These are phyloP conservation scores for Achaetomium macrosporum DNA, from an alignment of 2,329 filamentous ascomycete genomes.

Conservation along the genomic window DNA sequence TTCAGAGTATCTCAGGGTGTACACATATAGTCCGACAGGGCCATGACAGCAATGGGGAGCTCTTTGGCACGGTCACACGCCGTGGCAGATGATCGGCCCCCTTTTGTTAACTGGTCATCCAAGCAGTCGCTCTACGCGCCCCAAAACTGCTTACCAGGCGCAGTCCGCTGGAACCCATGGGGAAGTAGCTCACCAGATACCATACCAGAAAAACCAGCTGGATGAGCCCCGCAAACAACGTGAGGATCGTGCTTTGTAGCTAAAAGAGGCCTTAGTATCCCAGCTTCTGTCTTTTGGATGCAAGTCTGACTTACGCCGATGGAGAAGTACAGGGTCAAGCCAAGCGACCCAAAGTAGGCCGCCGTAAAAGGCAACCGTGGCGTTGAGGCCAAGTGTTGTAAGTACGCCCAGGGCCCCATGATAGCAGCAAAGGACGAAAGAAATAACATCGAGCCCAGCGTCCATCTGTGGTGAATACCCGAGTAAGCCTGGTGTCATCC, in stretches of 20 bases:
- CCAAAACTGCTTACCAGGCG: slow-evolving; percentile 84
- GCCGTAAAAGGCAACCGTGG: slow-evolving; percentile 86
- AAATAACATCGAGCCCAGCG: slow-evolving; percentile 85
- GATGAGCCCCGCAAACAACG: slow-evolving; percentile 73
- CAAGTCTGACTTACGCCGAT: slow-evolving; percentile 66
- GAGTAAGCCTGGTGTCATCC: slow-evolving; percentile 3
- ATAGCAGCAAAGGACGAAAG: slow-evolving; percentile 87
- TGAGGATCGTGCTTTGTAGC: slow-evolving; percentile 80
- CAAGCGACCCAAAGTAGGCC: slow-evolving; percentile 91
- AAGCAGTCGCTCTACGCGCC: slow-evolving; percentile 74
- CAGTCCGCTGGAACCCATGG: slow-evolving; percentile 87
- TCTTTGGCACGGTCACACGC: not conserved
- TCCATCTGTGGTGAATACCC: slow-evolving; percentile 65
- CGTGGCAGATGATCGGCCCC: not conserved
- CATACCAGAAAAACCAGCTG: slow-evolving; percentile 80
- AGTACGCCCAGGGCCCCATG: slow-evolving; percentile 83
- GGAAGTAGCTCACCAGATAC: slow-evolving; percentile 97
- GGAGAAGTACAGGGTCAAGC: slow-evolving; percentile 84
- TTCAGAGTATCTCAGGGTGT: no score
- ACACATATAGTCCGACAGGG: not conserved
- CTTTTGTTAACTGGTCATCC: slow-evolving; percentile 66
- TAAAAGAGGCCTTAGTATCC: slow-evolving; percentile 35
- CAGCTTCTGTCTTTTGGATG: not conserved
- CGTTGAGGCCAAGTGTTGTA: slow-evolving; percentile 76
- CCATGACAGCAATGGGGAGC: not conserved